Evolutionary conservation across 2,329 filamentous ascomycete species (phyloP).

Genomic region (Samsoniella hepiali): DNA sequence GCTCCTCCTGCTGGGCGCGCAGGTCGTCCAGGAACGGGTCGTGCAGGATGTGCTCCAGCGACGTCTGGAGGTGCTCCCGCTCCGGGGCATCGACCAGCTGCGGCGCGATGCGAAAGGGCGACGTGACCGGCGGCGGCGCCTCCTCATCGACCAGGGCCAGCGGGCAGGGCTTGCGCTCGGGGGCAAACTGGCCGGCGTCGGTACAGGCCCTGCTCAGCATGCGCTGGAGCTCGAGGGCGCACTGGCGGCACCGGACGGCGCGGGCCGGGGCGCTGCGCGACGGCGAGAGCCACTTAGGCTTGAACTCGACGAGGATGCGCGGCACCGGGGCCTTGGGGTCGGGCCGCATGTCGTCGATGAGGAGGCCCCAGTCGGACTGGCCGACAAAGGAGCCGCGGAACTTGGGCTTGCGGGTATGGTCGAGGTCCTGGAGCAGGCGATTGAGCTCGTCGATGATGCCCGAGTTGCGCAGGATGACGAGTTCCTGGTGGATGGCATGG

Average conservation of each 20-base stretch:
- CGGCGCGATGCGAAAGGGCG: slow-evolving; percentile 40
- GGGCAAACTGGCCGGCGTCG: slow-evolving; percentile 30
- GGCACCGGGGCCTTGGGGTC: slow-evolving; percentile 16
- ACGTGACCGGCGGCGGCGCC: slow-evolving; percentile 42
- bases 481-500: slow-evolving; percentile 36
- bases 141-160: slow-evolving; percentile 58
- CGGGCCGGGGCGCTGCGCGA: slow-evolving; percentile 65
- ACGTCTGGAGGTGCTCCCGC: slow-evolving; percentile 28
- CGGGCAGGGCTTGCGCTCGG: slow-evolving; percentile 56
- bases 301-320: slow-evolving; percentile 63
- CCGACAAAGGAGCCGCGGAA: slow-evolving; percentile 50
- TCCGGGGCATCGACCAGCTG: slow-evolving; percentile 28
- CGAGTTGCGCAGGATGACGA: slow-evolving; percentile 36
- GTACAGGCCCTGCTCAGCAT: slow-evolving; percentile 30
- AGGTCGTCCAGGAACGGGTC: slow-evolving; percentile 36
- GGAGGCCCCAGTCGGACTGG: slow-evolving; percentile 60
- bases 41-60: slow-evolving; percentile 30
- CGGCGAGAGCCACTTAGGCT: slow-evolving; percentile 80
- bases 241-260: slow-evolving; percentile 69
- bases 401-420: slow-evolving; percentile 42
- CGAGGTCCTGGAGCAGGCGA: slow-evolving; percentile 47
- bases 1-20: slow-evolving; percentile 37
- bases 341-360: slow-evolving; percentile 69
- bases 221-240: slow-evolving; percentile 52
- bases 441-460: slow-evolving; percentile 48